Percentiles rank a stretch among this genome's conserved stretches.
These are phyloP conservation scores for Xylaria flabelliformis DNA, from an alignment of 495 filamentous ascomycete genomes.

Conservation along the genomic window DNA sequence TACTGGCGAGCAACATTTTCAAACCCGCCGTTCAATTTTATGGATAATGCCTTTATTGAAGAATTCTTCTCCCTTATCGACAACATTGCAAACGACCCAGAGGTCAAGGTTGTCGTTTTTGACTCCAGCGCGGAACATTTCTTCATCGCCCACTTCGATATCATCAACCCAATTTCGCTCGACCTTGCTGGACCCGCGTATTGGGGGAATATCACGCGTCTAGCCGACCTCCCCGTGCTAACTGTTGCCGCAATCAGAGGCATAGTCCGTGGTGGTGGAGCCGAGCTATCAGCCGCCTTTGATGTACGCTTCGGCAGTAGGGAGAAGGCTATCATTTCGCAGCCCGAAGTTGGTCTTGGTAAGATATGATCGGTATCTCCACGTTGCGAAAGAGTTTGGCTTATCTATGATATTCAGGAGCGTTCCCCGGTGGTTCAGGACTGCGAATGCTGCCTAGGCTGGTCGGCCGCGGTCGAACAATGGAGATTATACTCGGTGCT, in stretches of 20 bases:
- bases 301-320: not conserved
- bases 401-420: not conserved
- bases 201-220: not conserved
- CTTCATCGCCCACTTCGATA: not conserved
- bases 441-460: not conserved
- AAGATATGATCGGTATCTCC: not conserved
- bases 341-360: not conserved
- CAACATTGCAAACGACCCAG: not conserved
- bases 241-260: not conserved
- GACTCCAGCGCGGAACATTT: not conserved
- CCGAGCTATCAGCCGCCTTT: not conserved
- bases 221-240: not conserved
- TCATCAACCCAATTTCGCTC: not conserved
- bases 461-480: not conserved
- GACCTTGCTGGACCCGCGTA: not conserved
- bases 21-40: not conserved
- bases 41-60: not conserved
- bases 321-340: not conserved
- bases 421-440: not conserved
- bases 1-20: conserved; percentile 2
- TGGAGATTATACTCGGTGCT: not conserved
- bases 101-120: not conserved
- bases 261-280: not conserved
- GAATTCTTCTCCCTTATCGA: not conserved
- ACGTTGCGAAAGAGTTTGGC: not conserved